Evolutionary conservation across 2,329 filamentous ascomycete genomes (phyloP), one percentile per base, ranked within the genome.

Genomic region (Aspergillus latus): DNA sequence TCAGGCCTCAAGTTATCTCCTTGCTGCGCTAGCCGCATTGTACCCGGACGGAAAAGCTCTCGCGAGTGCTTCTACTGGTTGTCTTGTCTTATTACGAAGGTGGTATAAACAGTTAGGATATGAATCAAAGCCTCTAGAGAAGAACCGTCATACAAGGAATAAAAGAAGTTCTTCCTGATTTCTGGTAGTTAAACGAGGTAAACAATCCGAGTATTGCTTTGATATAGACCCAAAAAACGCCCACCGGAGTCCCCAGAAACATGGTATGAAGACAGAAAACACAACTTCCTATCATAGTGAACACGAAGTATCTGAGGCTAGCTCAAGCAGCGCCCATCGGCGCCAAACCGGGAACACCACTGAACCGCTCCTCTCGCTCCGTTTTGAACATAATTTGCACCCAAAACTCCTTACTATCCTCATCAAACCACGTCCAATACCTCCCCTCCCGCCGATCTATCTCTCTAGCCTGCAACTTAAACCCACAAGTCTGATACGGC

Each of bases 301-400:
- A 7, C 8, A 42, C 39, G 21, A 21, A 47, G 30, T 34, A 47
- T 21, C 21, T 21, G 21, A 21, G 29, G 15, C 44, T 16, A 30
- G 34, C 66, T 61, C 66, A 56, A 43, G 43, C 63, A 45, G 64
- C 61, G 13, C 63, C 70, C 66, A 69, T 68, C 16, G 84, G 82
- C 11, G 84, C 84, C 69, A 88, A 72, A 55, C 85, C 85, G 36
- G 85, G 85, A 43, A 88, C 85, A 65, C 84, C 84, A 66, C 80
- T 84, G 66, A 86, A 97, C 59, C 92, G 82, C 82, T 97, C 93
- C 77, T 97, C 94, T 62, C 94, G 86, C 80, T 99, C 94, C 39
- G 94, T 97, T 84, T 97, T 94, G 78, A 97, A 99, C 81, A 97
- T 89, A 63, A 99, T 84, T 80, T 97, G 94, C 40, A 97, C 84